A percentile compares a stretch with the other conserved stretches of the same genome.
These are phyloP conservation scores for Vitis rotundifolia DNA, from an alignment of 164 flowering plant genomes.

Conservation along the genomic window DNA sequence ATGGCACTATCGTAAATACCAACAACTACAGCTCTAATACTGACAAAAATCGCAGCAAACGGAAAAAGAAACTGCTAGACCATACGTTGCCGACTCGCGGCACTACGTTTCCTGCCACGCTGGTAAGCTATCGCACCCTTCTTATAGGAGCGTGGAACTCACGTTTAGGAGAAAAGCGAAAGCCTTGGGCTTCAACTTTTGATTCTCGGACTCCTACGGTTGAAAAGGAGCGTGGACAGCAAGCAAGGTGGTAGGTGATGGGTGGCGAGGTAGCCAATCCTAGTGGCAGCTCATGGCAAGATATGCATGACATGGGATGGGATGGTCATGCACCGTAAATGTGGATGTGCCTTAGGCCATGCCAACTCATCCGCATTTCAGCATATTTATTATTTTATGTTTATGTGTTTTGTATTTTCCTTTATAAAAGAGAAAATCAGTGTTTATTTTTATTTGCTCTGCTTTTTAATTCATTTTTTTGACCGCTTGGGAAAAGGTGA, in stretches of 20 bases:
- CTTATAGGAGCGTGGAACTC: constrained; percentile 2
- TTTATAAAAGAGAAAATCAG: background rate
- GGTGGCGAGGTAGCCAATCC: background rate
- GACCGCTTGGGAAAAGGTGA: constrained; percentile 42
- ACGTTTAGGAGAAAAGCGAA: background rate
- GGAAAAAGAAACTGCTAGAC: background rate
- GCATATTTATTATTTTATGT: background rate
- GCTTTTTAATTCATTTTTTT: constrained; percentile 26
- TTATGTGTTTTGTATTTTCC: background rate
- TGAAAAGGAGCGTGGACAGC: too few species aligned
- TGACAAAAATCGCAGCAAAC: background rate
- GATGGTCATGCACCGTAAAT: constrained; percentile 21
- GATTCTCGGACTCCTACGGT: too few species aligned
- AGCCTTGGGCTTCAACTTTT: too few species aligned
- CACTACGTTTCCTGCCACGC: constrained; percentile 1
- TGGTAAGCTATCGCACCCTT: background rate
- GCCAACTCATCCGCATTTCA: constrained; percentile 14
- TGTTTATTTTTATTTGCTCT: constrained; percentile 1
- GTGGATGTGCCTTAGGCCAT: background rate
- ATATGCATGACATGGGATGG: constrained; percentile 20
- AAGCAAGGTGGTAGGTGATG: too few species aligned
- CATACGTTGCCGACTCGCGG: constrained; percentile 17
- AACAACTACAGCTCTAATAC: background rate
- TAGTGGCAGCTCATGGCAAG: background rate
- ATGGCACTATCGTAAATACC: background rate